Evolutionary conservation across 2,329 filamentous ascomycete genomes (phyloP).

Genomic region (Anthostomella pinea): DNA sequence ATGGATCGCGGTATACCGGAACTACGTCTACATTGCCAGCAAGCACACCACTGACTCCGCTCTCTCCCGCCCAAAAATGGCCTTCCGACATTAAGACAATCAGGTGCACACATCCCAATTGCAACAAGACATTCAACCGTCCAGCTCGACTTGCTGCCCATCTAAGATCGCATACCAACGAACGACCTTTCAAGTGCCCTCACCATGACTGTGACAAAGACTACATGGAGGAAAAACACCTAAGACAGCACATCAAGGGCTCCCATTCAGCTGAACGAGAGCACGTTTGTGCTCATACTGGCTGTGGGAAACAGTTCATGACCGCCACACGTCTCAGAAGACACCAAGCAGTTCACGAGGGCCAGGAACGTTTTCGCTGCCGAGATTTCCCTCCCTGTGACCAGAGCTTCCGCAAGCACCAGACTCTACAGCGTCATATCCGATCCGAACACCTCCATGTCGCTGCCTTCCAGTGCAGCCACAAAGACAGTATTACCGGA

Average conservation of each 20-base stretch:
- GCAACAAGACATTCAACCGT: constrained; percentile 82
- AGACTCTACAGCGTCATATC: constrained; percentile 81
- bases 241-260: constrained; percentile 81
- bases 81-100: constrained; percentile 76
- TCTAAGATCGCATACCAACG: constrained; percentile 79
- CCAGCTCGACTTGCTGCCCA: constrained; percentile 79
- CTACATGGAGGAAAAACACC: constrained; percentile 82
- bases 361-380: constrained; percentile 73
- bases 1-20: constrained; percentile 19
- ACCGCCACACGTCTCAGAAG: constrained; percentile 75
- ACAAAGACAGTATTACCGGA: constrained; percentile 31
- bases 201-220: constrained; percentile 73
- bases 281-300: constrained; percentile 67
- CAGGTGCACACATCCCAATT: constrained; percentile 69
- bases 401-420: constrained; percentile 81
- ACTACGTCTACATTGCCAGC: constrained; percentile 14
- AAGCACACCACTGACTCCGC: constrained; percentile 48
- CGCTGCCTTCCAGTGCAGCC: constrained; percentile 68
- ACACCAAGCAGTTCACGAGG: constrained; percentile 76
- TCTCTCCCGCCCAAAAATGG: constrained; percentile 52
- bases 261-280: constrained; percentile 70
- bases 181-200: constrained; percentile 73
- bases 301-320: constrained; percentile 77
- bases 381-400: constrained; percentile 67
- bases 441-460: constrained; percentile 70